phyloP scores from a whole-genome alignment of 2,329 filamentous ascomycete genomes.

The Botryotinia calthae region DNA sequence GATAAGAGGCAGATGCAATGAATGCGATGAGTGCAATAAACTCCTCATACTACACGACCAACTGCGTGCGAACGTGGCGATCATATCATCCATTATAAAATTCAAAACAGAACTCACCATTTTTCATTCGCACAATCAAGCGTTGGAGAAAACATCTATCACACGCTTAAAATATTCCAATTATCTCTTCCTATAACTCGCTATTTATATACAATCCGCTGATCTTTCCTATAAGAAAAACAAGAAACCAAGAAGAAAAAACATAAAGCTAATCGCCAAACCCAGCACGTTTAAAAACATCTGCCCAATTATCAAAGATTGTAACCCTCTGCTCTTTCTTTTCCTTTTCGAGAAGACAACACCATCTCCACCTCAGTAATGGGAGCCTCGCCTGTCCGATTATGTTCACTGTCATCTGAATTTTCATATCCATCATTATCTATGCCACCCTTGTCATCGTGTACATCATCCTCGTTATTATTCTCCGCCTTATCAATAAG shows the following conservation, averaged over 20 bases:
- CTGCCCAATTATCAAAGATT: not conserved
- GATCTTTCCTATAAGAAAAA: not conserved
- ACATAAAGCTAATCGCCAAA: not conserved
- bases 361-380: not conserved
- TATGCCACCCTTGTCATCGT: not conserved
- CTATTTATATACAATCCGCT: not conserved
- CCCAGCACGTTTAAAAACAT: not conserved
- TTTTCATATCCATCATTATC: not conserved
- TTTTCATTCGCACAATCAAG: not conserved
- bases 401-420: not conserved
- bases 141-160: not conserved
- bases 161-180: not conserved
- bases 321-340: not conserved
- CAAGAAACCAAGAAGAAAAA: not conserved
- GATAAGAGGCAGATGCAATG: not conserved
- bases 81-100: no score
- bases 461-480: not conserved
- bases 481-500: not conserved
- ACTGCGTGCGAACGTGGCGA: rapidly evolving
- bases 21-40: not conserved
- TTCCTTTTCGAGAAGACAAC: not conserved
- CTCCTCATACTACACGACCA: not conserved
- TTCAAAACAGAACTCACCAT: not conserved
- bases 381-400: not conserved
- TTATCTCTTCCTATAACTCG: not conserved